Evolutionary conservation across 192 early-diverging fungal genomes (phyloP).

Genomic region (Powellomyces hirtus): DNA sequence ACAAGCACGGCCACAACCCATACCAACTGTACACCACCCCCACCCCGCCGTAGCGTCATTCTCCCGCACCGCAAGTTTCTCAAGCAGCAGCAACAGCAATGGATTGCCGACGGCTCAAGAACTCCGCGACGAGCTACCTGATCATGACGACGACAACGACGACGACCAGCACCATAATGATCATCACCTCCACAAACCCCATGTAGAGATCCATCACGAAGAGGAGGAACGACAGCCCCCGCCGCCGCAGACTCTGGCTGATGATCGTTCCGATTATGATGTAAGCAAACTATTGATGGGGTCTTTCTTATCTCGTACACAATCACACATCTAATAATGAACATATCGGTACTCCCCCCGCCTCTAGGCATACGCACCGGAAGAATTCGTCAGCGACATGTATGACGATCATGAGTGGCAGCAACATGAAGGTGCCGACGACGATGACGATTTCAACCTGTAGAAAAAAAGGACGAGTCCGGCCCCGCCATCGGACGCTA

Average conservation of each 20-base stretch:
- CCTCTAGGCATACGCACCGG: background rate
- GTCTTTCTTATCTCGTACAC: too few relatives aligned
- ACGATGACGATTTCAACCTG: background rate
- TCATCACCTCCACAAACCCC: background rate
- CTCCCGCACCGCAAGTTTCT: background rate
- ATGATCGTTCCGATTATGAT: background rate
- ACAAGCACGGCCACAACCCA: too few relatives aligned
- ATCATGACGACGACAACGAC: background rate
- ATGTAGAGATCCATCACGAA: background rate
- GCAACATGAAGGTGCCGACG: background rate
- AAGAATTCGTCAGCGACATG: constrained; percentile 27
- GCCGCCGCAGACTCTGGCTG: background rate
- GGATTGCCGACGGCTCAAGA: constrained; percentile 15
- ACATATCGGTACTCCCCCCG: background rate
- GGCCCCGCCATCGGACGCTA: too few relatives aligned
- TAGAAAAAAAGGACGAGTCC: too few relatives aligned
- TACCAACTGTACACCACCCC: too few relatives aligned
- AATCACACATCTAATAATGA: background rate
- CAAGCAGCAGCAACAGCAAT: background rate
- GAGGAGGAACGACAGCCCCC: background rate
- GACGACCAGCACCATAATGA: background rate
- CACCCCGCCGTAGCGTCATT: too few relatives aligned
- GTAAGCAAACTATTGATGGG: background rate
- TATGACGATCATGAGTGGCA: constrained; percentile 20
- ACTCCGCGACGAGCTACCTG: constrained; percentile 1